Base-by-base conservation (phyloP, 176 grass and related monocot genomes). In the Melocanna baccifera region DNA sequence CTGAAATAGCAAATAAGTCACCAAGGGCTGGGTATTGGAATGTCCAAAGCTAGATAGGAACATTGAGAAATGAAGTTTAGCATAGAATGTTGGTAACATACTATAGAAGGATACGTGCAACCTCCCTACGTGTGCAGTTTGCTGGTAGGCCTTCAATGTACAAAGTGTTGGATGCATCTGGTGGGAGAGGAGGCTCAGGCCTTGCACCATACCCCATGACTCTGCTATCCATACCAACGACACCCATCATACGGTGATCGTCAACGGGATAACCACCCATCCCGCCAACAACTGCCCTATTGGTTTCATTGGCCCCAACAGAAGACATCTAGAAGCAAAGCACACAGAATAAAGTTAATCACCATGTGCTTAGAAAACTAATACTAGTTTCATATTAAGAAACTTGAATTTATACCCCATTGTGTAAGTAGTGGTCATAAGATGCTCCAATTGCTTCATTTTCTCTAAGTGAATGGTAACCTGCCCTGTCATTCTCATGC, bases 71-170 rank as follows among this genome's bases (percentile, higher is more conserved):
- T 18, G 7, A 18, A 75, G 43, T 29, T 68, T 3, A 75, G 50
- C 23, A 50, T 8, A 52, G 9, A 28, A 41, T 48, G 29, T 8
- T 73, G 67, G 4, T 4, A 52, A 7, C 2, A 84, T 66, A 13
- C 45, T 66, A 20, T 23, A 83, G 12, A 87, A 96, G 97, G 97
- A 99, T 99, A 99, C 97, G 97, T 76, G 97, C 96, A 83, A 99
- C 97, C 92, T 99, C 97, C 81, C 97, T 74, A 4, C 97, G 86
- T 12, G 97, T 99, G 84, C 93, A 96, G 79, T 94, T 94, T 66
- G 97, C 87, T 91, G 97, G 93, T 62, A 99, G 87, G 47, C 97
- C 97, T 87, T 99, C 97, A 77, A 96, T 81, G 64, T 95, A 99
- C 62, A 99, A 67, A 61, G 93, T 99, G 82, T 51, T 91, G 61